Percentiles rank a stretch among this genome's conserved stretches.
These are phyloP conservation scores for Linnemannia schmuckeri DNA, from an alignment of 192 early-diverging fungal genomes.

Conservation along the genomic window DNA sequence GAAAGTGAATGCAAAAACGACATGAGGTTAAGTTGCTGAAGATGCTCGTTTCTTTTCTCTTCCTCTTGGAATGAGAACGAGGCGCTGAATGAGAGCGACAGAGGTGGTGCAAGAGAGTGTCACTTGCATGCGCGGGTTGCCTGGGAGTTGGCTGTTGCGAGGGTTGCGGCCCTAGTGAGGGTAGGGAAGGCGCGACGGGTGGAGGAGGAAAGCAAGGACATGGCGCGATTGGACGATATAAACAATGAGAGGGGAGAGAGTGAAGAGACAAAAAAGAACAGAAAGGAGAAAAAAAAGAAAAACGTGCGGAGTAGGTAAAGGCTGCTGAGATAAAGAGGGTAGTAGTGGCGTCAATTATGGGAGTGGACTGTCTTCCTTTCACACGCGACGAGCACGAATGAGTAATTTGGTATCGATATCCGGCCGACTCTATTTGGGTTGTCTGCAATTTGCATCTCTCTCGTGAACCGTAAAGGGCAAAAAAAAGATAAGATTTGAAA, in stretches of 20 bases:
- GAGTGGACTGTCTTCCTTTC: background rate
- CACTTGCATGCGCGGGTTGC: constrained; percentile 51
- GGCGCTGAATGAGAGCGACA: background rate
- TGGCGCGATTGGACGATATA: background rate
- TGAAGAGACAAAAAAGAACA: background rate
- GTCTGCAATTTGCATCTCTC: background rate
- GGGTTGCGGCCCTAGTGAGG: constrained; percentile 36
- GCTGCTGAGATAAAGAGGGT: background rate
- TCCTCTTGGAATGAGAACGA: background rate
- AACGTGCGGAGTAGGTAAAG: background rate
- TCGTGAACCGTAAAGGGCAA: background rate
- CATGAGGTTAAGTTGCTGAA: background rate
- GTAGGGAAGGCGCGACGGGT: constrained; percentile 43
- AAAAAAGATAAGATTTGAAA: background rate
- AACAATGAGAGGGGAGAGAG: background rate
- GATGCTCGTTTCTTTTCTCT: background rate
- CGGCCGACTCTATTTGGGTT: background rate
- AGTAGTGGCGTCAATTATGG: background rate
- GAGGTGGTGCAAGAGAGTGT: background rate
- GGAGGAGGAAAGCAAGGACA: constrained; percentile 48
- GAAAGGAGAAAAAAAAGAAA: constrained; percentile 2
- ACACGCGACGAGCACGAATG: background rate
- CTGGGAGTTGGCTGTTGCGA: constrained; percentile 42
- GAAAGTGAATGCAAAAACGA: background rate
- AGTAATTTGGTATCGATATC: background rate